phyloP scores from a whole-genome alignment of 768 basidiomycete species.

The Pleurotus platypus region DNA sequence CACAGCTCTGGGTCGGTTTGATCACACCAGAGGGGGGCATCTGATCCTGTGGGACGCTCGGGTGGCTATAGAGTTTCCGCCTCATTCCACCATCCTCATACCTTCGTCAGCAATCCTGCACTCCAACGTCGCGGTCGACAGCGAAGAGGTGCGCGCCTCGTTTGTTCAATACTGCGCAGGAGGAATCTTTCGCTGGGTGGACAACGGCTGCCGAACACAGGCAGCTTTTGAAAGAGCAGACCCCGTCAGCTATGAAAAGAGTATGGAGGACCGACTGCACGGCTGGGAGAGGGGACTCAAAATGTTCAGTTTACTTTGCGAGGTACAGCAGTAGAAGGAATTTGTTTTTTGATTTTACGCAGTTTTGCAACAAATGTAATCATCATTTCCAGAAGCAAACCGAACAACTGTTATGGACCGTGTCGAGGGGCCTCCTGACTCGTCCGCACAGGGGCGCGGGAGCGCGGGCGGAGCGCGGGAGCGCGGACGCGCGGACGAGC shows the following conservation, averaged over 20 bases:
- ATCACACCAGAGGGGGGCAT: slow-evolving; percentile 25
- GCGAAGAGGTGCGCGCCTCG: slow-evolving; percentile 16
- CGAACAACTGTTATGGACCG: neutral
- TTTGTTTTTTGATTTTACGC: no score
- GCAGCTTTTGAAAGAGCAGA: no score
- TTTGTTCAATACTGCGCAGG: slow-evolving; percentile 25
- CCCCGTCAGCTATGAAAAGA: no score
- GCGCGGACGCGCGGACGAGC: no score
- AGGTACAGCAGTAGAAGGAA: no score
- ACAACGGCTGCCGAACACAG: slow-evolving; percentile 13
- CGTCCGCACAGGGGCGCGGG: no score
- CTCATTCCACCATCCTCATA: slow-evolving; percentile 20
- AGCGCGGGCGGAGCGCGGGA: no score
- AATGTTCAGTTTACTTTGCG: no score
- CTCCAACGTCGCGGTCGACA: slow-evolving; percentile 18
- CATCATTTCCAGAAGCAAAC: neutral
- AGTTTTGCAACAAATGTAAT: no score
- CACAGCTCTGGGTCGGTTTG: slow-evolving; percentile 22
- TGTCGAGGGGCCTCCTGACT: neutral
- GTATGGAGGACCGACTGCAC: no score
- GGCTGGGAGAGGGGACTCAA: no score
- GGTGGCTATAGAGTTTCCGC: slow-evolving; percentile 21
- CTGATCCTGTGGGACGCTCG: slow-evolving; percentile 24
- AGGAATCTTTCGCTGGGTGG: slow-evolving; percentile 20
- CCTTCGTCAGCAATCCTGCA: slow-evolving; percentile 24